Conservation (phyloP, 352 stramenopile species). For the Thalassiosira oceanica region DNA sequence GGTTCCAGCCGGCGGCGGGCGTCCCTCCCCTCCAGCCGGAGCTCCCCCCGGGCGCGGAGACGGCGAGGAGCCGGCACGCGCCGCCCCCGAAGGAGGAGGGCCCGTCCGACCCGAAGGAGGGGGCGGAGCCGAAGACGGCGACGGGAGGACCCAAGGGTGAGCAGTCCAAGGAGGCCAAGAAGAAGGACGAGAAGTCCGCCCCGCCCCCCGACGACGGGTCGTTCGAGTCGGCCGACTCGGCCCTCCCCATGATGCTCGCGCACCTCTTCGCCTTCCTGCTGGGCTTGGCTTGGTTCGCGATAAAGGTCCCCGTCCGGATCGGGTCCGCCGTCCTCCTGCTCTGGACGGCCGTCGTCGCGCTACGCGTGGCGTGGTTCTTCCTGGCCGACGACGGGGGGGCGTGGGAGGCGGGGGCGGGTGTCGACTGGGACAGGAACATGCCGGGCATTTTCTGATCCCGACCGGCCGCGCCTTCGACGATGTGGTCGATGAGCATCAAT, state of each 20-base stretch:
- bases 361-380: slow-evolving; percentile 37
- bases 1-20: too few species aligned
- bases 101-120: too few species aligned
- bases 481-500: too few species aligned
- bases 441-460: slow-evolving; percentile 38
- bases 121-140: too few species aligned
- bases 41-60: too few species aligned
- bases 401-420: slow-evolving; percentile 27
- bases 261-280: slow-evolving; percentile 55
- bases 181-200: slow-evolving; percentile 5
- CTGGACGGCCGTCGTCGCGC: slow-evolving; percentile 3
- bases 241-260: slow-evolving; percentile 51
- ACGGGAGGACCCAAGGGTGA: too few species aligned
- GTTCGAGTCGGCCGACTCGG: slow-evolving; percentile 32
- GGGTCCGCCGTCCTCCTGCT: slow-evolving; percentile 15
- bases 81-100: too few species aligned
- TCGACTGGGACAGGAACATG: slow-evolving; percentile 38
- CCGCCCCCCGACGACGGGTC: slow-evolving; percentile 25
- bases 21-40: too few species aligned
- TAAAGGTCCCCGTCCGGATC: slow-evolving; percentile 50
- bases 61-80: too few species aligned
- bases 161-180: not conserved
- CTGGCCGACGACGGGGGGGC: slow-evolving; percentile 47
- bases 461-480: too few species aligned
- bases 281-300: slow-evolving; percentile 41